These are phyloP conservation scores for Malbranchea zuffiana DNA, from an alignment of 2,329 filamentous ascomycete species.

Conservation along the genomic window DNA sequence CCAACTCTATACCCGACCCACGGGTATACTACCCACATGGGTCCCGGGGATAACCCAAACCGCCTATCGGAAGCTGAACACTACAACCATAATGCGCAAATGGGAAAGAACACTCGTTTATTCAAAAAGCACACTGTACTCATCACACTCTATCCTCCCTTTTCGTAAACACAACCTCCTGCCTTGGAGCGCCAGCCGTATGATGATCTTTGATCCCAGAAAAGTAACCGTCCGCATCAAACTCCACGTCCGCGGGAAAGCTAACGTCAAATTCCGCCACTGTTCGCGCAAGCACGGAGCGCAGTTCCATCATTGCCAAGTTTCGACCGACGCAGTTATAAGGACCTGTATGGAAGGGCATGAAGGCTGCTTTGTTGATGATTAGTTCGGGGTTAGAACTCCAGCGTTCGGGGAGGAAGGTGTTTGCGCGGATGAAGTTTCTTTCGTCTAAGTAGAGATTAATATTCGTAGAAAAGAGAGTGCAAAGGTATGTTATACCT, in stretches of 20 bases:
- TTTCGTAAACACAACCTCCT: conserved; percentile 2
- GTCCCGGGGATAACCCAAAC: too few relatives aligned
- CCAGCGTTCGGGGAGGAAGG: conserved; percentile 27
- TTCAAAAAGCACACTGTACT: too few relatives aligned
- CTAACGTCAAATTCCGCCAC: conserved; percentile 28
- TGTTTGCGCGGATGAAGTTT: conserved; percentile 10
- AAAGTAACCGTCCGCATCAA: background rate
- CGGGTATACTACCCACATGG: too few relatives aligned
- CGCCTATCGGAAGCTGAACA: too few relatives aligned
- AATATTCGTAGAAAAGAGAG: background rate
- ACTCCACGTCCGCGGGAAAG: conserved; percentile 9
- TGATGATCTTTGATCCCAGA: conserved; percentile 3
- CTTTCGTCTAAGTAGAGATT: conserved; percentile 3
- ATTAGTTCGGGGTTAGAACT: conserved; percentile 16
- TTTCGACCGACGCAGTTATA: conserved; percentile 24
- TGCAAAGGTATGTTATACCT: conserved; percentile 6
- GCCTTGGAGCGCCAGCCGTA: background rate
- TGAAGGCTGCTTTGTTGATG: conserved; percentile 19
- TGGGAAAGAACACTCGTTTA: too few relatives aligned
- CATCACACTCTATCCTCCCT: too few relatives aligned
- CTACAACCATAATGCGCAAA: too few relatives aligned
- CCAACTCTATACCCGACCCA: too few relatives aligned
- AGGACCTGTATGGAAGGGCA: conserved; percentile 20
- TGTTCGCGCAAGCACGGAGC: conserved; percentile 26
- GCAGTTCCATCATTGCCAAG: conserved; percentile 25